Evolutionary conservation across 306 rosid genomes (phyloP), one percentile per base, ranked within the genome.

Genomic region (Malus orientalis): DNA sequence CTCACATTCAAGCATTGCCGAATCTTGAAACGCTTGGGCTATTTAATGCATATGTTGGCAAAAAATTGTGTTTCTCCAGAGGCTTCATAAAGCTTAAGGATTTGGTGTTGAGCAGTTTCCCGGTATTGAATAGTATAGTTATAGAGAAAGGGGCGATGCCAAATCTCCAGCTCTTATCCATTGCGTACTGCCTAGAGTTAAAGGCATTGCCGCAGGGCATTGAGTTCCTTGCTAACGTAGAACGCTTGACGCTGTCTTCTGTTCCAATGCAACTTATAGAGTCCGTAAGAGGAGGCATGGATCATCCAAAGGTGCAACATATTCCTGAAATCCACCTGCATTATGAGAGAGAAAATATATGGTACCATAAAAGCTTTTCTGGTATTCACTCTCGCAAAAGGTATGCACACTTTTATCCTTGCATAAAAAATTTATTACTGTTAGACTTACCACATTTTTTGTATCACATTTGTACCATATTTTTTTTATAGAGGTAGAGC

Each of bases 181-280:
- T 78, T 36, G 4, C 3, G 0, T 16, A 6, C 8, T 61, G 70
- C 71, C 36, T 32, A 14, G 22, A 71, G 5, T 53, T 78, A 67
- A 51, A 62, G 77, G 16, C 71, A 53, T 11, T 78, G 57, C 82
- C 82, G 4, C 38, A 22, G 10, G 77, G 82, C 20, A 25, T 72
- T 64, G 82, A 78, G 54, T 19, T 49, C 60, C 77, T 58, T n/a
- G 1, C 55, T 11, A 40, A 19, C 53, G 66, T 71, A 11, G 36
- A 54, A 25, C 11, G 4, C 8, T 33, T 73, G 51, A 9, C 27
- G 27, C 27, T 27, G 27, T 27, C 27, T 6, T 5, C 0, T 15
- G 40, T 36, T 36, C 40, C 40, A 36, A 36, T 6, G 40, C 40
- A 36, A 36, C 40, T 36, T 36, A 1, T 73, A 38, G 57, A 58